Conservation (phyloP, 352 stramenopile species). For the Phytophthora fragariae region DNA sequence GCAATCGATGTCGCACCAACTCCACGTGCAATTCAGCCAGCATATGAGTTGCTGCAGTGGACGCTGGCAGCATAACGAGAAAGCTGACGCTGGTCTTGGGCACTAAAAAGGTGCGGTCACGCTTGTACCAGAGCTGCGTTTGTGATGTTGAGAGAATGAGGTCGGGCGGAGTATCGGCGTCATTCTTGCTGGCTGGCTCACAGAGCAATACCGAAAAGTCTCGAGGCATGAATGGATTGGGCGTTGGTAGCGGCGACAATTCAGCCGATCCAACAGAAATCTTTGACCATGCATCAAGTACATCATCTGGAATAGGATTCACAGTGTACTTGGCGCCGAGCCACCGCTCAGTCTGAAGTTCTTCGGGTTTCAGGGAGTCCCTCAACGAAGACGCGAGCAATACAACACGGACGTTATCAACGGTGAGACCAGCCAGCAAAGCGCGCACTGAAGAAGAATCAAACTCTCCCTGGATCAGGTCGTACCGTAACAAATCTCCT, state of each 20-base stretch:
- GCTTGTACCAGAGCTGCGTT: slow-evolving; percentile 84
- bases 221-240: slow-evolving; percentile 79
- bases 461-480: slow-evolving; percentile 62
- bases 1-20: slow-evolving; percentile 70
- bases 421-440: slow-evolving; percentile 56
- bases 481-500: slow-evolving; percentile 64
- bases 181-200: slow-evolving; percentile 5
- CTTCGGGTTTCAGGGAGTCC: slow-evolving; percentile 14
- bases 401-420: slow-evolving; percentile 64
- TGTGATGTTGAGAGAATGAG: slow-evolving; percentile 44
- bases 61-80: slow-evolving; percentile 59
- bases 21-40: slow-evolving; percentile 73
- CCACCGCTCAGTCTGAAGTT: slow-evolving; percentile 55
- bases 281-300: slow-evolving; percentile 31
- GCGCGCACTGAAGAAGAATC: slow-evolving; percentile 28
- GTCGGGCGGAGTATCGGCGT: slow-evolving; percentile 36
- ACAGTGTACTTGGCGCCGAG: slow-evolving; percentile 65
- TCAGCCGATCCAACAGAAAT: slow-evolving; percentile 2
- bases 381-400: slow-evolving; percentile 63
- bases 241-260: slow-evolving; percentile 21
- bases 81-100: slow-evolving; percentile 78
- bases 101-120: slow-evolving; percentile 65
- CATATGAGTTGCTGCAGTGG: slow-evolving; percentile 65
- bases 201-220: slow-evolving; percentile 59
- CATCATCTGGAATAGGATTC: slow-evolving; percentile 38